A percentile compares a stretch with the other conserved stretches of the same genome.
phyloP scores from a whole-genome alignment of 2,329 filamentous ascomycete species.

The Cercospora canescens region DNA sequence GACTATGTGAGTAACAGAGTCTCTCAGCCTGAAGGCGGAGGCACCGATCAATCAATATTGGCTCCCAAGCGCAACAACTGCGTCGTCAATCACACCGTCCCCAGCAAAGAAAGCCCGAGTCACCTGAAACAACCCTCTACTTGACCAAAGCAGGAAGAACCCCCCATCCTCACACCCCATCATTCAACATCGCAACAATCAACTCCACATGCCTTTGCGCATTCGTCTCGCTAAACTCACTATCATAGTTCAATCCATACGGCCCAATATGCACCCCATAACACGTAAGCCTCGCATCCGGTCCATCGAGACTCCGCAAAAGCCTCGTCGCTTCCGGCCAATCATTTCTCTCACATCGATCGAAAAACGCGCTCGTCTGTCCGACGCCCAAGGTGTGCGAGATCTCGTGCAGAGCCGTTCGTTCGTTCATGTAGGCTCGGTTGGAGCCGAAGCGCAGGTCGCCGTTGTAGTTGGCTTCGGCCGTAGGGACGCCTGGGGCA shows the following conservation, averaged over 20 bases:
- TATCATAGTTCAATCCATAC: constrained; percentile 21
- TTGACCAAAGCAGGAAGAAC: neutral
- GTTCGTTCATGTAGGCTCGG: constrained; percentile 15
- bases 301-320: constrained; percentile 14
- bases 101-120: too few species aligned
- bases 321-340: constrained; percentile 13
- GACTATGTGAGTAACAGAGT: too few species aligned
- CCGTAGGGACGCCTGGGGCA: constrained; percentile 13
- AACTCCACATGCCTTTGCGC: neutral
- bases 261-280: constrained; percentile 16
- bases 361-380: constrained; percentile 6
- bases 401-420: constrained; percentile 17
- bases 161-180: neutral
- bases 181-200: neutral
- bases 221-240: constrained; percentile 12
- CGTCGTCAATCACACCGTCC: too few species aligned
- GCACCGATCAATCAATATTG: too few species aligned
- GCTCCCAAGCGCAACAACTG: too few species aligned
- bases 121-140: too few species aligned
- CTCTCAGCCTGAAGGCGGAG: too few species aligned
- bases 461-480: constrained; percentile 22
- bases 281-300: constrained; percentile 11
- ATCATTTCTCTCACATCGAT: constrained; percentile 6
- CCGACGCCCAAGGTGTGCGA: neutral
- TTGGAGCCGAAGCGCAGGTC: constrained; percentile 21